phyloP scores from a whole-genome alignment of 768 basidiomycete species.

The Hygrocybe coccinea region DNA sequence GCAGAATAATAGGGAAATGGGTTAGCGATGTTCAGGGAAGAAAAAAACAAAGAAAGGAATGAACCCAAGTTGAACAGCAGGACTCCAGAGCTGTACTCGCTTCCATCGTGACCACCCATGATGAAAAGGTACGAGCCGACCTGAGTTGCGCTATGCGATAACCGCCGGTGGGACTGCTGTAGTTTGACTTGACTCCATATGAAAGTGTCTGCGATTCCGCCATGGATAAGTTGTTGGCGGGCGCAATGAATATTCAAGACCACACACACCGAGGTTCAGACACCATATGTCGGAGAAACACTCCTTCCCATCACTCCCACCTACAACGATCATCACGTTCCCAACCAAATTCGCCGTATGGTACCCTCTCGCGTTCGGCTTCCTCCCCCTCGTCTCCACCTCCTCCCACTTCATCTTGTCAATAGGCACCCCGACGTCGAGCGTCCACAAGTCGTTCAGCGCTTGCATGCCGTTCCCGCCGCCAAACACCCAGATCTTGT shows the following conservation, averaged over 20 bases:
- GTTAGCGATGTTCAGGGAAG: not conserved
- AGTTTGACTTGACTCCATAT: constrained; percentile 45
- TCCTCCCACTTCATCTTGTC: constrained; percentile 46
- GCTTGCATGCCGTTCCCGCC: constrained; percentile 93
- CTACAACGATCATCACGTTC: constrained; percentile 81
- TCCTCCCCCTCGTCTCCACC: constrained; percentile 50
- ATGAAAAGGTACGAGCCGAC: constrained; percentile 91
- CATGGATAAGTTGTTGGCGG: not conserved
- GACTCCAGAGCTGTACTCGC: constrained; percentile 67
- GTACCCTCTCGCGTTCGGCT: constrained; percentile 72
- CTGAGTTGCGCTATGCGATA: constrained; percentile 84
- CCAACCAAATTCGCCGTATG: constrained; percentile 87
- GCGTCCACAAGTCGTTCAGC: constrained; percentile 83
- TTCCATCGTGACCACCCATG: constrained; percentile 82
- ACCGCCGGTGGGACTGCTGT: constrained; percentile 38
- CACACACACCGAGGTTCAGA: constrained; percentile 69
- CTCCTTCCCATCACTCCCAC: constrained; percentile 86
- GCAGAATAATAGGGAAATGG: not conserved
- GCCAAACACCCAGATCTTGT: constrained; percentile 81
- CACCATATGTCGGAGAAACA: constrained; percentile 88
- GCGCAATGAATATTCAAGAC: not conserved
- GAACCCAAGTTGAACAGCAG: constrained; percentile 83
- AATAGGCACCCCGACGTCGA: constrained; percentile 47
- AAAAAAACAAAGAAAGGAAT: constrained; percentile 5
- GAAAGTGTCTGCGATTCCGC: constrained; percentile 33